Conservation (phyloP, 225 moss, liverwort and hornwort genomes). For the Antitrichia curtipendula region DNA sequence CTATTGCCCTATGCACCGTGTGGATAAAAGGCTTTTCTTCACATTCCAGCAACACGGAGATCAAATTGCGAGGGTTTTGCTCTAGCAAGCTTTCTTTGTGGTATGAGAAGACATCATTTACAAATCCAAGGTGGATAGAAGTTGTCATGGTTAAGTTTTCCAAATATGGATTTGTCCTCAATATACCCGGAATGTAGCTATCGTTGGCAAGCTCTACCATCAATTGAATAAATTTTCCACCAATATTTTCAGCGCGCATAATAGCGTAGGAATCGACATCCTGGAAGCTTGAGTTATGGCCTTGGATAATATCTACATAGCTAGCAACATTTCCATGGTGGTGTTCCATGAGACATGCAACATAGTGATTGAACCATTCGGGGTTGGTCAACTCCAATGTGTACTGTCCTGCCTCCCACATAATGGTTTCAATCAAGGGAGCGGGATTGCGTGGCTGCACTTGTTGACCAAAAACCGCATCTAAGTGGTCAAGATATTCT, state of each 20-base stretch:
- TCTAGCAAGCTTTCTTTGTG: neutral
- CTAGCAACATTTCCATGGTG: neutral
- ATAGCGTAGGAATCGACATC: neutral
- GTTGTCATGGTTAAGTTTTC: neutral
- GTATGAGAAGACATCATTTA: neutral
- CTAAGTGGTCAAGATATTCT: neutral
- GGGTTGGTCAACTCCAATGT: neutral
- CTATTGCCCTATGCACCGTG: neutral
- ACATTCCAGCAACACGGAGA: neutral
- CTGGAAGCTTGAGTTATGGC: neutral
- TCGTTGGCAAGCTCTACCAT: neutral
- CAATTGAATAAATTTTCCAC: neutral
- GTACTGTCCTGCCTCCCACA: neutral
- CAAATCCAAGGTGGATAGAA: neutral
- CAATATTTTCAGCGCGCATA: neutral
- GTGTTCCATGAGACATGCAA: neutral
- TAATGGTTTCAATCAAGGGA: neutral
- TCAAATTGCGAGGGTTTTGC: neutral
- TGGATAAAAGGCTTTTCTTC: neutral
- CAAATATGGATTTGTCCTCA: neutral
- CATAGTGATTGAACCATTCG: neutral
- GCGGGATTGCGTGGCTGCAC: neutral
- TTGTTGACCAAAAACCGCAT: neutral
- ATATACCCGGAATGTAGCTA: neutral
- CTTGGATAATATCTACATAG: neutral